Percentiles rank a stretch among this genome's conserved stretches.
These are phyloP conservation scores for Psilocybe cubensis DNA, from an alignment of 768 basidiomycete genomes.

Conservation along the genomic window DNA sequence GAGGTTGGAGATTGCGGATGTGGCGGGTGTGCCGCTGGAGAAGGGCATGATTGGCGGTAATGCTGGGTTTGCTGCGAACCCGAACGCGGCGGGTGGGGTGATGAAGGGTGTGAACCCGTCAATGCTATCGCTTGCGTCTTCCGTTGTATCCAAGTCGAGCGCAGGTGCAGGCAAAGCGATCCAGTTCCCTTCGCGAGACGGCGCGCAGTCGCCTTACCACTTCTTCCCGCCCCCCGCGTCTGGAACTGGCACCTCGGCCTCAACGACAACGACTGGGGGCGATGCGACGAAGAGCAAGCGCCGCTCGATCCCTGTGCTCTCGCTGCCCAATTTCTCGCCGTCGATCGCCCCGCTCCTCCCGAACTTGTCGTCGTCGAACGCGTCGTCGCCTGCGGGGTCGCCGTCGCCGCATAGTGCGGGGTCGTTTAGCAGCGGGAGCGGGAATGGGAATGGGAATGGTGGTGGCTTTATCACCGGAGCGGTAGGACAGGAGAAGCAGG, in stretches of 20 bases:
- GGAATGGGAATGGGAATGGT: too few species aligned
- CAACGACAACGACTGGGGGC: neutral
- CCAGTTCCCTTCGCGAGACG: slow-evolving; percentile 45
- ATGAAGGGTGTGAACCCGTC: too few species aligned
- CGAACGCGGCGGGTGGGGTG: too few species aligned
- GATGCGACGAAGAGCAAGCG: slow-evolving; percentile 33
- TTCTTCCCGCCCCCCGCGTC: slow-evolving; percentile 17
- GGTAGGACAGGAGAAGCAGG: slow-evolving; percentile 27
- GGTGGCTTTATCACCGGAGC: too few species aligned
- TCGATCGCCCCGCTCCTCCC: slow-evolving; percentile 13
- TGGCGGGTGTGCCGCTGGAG: slow-evolving; percentile 14
- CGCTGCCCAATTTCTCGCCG: slow-evolving; percentile 38
- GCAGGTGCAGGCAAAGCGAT: slow-evolving; percentile 22
- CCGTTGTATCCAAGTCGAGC: neutral
- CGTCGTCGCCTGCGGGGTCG: neutral
- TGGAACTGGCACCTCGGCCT: slow-evolving; percentile 17
- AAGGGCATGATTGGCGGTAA: slow-evolving; percentile 21
- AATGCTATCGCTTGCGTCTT: too few species aligned
- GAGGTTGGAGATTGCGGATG: slow-evolving; percentile 18
- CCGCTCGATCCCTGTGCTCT: slow-evolving; percentile 43
- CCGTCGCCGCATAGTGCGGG: slow-evolving; percentile 26
- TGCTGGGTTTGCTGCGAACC: neutral
- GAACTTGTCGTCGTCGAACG: slow-evolving; percentile 28
- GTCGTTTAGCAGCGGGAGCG: too few species aligned
- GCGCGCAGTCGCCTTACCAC: neutral